These are phyloP conservation scores for Aureococcus anophagefferens DNA, from an alignment of 108 stramenopile genomes.

Conservation along the genomic window DNA sequence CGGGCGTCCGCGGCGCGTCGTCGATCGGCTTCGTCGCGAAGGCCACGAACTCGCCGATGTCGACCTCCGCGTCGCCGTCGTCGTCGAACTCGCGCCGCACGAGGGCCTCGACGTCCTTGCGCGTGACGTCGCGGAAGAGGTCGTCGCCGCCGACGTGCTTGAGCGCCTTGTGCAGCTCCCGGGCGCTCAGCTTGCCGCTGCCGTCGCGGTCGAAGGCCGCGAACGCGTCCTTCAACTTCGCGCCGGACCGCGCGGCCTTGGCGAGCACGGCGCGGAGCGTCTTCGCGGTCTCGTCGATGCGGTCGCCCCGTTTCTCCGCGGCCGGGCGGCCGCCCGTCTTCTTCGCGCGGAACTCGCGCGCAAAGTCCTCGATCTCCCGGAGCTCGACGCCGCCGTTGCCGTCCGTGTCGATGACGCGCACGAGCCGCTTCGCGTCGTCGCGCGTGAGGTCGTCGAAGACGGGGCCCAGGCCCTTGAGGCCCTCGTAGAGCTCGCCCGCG, in stretches of 20 bases:
- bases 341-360: neutral
- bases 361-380: neutral
- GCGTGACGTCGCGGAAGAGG: constrained; percentile 18
- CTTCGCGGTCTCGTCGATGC: too few relatives aligned
- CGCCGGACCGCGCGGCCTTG: constrained; percentile 16
- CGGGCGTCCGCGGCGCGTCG: too few relatives aligned
- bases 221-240: constrained; percentile 19
- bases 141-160: too few relatives aligned
- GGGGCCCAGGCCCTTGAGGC: constrained; percentile 3
- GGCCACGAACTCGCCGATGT: too few relatives aligned
- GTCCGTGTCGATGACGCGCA: neutral
- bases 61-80: neutral
- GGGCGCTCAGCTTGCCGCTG: constrained; percentile 20
- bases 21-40: too few relatives aligned
- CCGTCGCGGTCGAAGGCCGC: constrained; percentile 30
- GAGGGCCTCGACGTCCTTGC: too few relatives aligned
- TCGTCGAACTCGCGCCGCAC: too few relatives aligned
- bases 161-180: constrained; percentile 25
- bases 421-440: neutral
- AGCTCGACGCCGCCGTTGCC: neutral
- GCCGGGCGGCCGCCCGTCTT: too few relatives aligned
- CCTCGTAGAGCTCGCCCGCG: constrained; percentile 5
- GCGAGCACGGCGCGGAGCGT: too few relatives aligned
- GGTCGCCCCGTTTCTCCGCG: too few relatives aligned
- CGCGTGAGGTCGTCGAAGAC: neutral